These are phyloP conservation scores for Fragaria iinumae DNA, from an alignment of 306 rosid genomes.

Conservation along the genomic window DNA sequence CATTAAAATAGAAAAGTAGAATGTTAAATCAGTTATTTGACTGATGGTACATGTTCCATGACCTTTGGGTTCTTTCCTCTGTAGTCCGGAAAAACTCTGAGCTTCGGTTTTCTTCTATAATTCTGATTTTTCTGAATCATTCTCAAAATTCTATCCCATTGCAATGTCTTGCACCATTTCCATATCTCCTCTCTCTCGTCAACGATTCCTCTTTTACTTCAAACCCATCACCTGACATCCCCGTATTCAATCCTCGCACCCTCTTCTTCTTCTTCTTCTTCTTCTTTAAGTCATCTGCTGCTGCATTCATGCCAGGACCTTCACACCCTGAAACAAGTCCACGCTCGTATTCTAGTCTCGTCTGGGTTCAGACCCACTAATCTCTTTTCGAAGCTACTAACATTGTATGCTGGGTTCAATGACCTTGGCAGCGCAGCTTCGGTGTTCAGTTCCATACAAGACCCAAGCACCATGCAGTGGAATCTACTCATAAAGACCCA, in stretches of 20 bases:
- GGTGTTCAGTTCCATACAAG: conserved; percentile 22
- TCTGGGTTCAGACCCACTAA: conserved; percentile 17
- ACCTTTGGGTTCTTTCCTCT: too few relatives aligned
- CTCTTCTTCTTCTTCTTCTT: neutral
- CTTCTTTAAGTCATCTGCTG: neutral
- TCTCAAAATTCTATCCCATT: conserved; percentile 1
- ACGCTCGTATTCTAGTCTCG: conserved; percentile 38
- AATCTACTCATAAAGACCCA: conserved; percentile 42
- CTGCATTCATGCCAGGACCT: conserved; percentile 32
- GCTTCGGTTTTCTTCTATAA: neutral
- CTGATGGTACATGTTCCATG: too few relatives aligned
- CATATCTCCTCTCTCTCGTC: conserved; percentile 12
- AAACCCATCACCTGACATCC: conserved; percentile 46
- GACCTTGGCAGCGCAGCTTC: conserved; percentile 33
- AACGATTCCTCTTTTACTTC: conserved; percentile 31
- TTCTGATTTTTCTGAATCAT: neutral
- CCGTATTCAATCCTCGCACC: conserved; percentile 6
- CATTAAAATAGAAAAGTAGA: too few relatives aligned
- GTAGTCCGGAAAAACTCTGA: neutral
- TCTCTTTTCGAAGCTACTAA: conserved; percentile 22
- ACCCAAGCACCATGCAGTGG: conserved; percentile 38
- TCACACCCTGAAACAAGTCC: conserved; percentile 28
- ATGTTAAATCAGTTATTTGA: too few relatives aligned
- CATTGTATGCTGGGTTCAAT: conserved; percentile 32
- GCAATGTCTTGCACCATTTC: conserved; percentile 30